These are phyloP conservation scores for Solanum tacnaense DNA, from an alignment of 257 asterid genomes.

Conservation along the genomic window DNA sequence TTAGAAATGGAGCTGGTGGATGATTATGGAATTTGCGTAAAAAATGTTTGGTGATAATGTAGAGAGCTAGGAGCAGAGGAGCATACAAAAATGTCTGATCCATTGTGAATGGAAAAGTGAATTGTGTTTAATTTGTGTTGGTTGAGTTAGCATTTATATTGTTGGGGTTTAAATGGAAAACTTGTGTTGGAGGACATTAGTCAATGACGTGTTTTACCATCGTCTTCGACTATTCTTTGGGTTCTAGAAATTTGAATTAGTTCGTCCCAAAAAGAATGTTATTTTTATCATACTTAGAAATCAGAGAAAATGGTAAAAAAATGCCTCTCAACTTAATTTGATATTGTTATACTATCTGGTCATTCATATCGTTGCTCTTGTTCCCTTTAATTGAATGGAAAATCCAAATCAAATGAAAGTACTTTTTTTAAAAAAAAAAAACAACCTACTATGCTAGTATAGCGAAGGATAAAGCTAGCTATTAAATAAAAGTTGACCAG, in stretches of 20 bases:
- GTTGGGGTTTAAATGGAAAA: neutral
- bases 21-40: slow-evolving; percentile 21
- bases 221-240: neutral
- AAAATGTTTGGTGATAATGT: slow-evolving; percentile 35
- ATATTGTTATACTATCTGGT: no score
- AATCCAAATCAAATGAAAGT: no score
- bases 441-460: no score
- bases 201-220: neutral
- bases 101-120: neutral
- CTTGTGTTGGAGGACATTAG: neutral
- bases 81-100: slow-evolving; percentile 4
- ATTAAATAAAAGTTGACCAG: no score
- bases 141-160: neutral
- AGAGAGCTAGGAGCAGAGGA: slow-evolving; percentile 18
- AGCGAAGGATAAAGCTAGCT: no score
- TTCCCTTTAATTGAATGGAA: no score
- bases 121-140: neutral
- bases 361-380: no score
- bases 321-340: no score
- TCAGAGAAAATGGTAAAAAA: no score
- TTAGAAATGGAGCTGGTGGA: slow-evolving; percentile 50
- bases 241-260: neutral
- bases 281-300: no score
- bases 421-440: no score
- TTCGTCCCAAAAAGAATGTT: no score